phyloP scores from a whole-genome alignment of 2,329 filamentous ascomycete species.

The Hypocrella siamensis region DNA sequence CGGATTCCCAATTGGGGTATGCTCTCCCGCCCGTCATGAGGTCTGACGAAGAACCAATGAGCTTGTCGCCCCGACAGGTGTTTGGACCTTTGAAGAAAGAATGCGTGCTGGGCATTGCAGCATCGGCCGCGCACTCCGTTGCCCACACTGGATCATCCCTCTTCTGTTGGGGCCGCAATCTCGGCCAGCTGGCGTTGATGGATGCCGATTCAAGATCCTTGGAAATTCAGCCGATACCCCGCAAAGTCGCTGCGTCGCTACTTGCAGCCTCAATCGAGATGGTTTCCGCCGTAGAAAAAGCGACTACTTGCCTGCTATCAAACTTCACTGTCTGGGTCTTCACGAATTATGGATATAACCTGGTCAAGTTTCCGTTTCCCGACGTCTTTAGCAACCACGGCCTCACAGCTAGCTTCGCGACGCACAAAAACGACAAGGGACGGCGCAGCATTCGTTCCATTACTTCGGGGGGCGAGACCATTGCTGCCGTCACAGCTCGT shows the following conservation, averaged over 20 bases:
- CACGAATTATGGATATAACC: conserved; percentile 90
- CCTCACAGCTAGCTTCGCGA: conserved; percentile 43
- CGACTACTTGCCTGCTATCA: conserved; percentile 71
- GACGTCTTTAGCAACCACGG: conserved; percentile 58
- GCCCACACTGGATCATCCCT: conserved; percentile 68
- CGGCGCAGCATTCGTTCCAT: conserved; percentile 60
- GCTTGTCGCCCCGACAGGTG: conserved; percentile 68
- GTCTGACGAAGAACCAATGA: conserved; percentile 72
- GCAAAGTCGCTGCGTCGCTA: conserved; percentile 76
- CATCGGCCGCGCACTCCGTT: conserved; percentile 82
- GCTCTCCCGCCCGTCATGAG: conserved; percentile 48
- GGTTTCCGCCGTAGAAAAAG: conserved; percentile 79
- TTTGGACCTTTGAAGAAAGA: conserved; percentile 88
- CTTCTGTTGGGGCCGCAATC: conserved; percentile 91
- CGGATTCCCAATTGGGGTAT: conserved; percentile 75
- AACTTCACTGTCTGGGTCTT: conserved; percentile 88
- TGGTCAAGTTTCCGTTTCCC: conserved; percentile 61
- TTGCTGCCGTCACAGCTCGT: conserved; percentile 69
- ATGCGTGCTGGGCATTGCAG: conserved; percentile 62
- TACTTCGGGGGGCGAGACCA: conserved; percentile 75
- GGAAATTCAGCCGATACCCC: conserved; percentile 64
- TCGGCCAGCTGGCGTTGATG: conserved; percentile 84
- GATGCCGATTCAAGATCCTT: conserved; percentile 89
- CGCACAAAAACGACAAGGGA: conserved; percentile 38
- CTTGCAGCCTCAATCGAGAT: conserved; percentile 51